Percentiles rank a stretch among this genome's conserved stretches.
Conservation (phyloP, 176 grass and related monocot genomes). For the Musa schizocarpa region DNA sequence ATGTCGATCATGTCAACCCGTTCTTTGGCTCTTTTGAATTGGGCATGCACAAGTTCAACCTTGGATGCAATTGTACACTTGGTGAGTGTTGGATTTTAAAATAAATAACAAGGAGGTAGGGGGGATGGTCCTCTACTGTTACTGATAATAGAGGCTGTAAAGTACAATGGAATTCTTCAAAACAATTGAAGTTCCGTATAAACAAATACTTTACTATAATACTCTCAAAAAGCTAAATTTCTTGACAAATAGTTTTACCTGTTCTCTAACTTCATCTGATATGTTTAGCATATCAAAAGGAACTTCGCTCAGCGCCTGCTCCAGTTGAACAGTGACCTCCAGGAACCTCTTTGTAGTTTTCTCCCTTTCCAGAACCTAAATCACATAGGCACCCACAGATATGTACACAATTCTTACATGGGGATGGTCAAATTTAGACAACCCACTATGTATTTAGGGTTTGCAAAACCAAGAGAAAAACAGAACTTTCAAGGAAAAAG, state of each 20-base stretch:
- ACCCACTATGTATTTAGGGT: neutral
- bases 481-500: too few species aligned
- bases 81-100: neutral
- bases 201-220: too few species aligned
- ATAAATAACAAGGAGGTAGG: neutral
- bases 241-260: constrained; percentile 40
- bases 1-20: constrained; percentile 46
- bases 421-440: neutral
- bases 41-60: constrained; percentile 78
- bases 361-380: constrained; percentile 68
- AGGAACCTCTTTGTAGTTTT: constrained; percentile 60
- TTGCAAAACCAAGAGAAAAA: neutral
- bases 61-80: constrained; percentile 25
- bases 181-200: too few species aligned
- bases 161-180: too few species aligned
- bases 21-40: constrained; percentile 97
- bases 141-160: too few species aligned
- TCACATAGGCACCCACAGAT: neutral
- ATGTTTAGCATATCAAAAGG: constrained; percentile 78
- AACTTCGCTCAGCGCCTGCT: constrained; percentile 55
- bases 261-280: constrained; percentile 95
- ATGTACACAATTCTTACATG: neutral
- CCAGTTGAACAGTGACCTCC: constrained; percentile 65
- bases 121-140: too few species aligned
- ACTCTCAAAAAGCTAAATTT: neutral